These are phyloP conservation scores for Amphibolis antarctica DNA, from an alignment of 106 monocot genomes.

Conservation along the genomic window DNA sequence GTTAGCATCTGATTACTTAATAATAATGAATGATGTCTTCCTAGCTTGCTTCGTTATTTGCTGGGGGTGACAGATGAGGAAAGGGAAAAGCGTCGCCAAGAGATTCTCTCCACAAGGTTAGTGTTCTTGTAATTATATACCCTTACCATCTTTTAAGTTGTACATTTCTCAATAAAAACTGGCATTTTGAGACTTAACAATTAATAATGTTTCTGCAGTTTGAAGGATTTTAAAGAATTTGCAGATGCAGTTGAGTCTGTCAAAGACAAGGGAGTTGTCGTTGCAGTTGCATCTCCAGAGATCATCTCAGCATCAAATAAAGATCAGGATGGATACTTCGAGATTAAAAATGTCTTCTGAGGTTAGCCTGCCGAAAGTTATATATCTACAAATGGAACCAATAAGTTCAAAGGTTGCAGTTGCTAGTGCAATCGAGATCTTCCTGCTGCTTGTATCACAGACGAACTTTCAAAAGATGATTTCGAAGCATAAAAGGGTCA, in stretches of 20 bases:
- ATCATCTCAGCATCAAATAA: slow-evolving; percentile 64
- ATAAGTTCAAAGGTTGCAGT: background rate
- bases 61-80: slow-evolving; percentile 82
- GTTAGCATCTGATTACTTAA: background rate
- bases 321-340: slow-evolving; percentile 47
- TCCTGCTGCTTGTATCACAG: background rate
- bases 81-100: slow-evolving; percentile 76
- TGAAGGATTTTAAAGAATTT: slow-evolving; percentile 95
- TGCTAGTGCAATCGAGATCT: background rate
- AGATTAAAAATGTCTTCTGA: slow-evolving; percentile 83
- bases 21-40: background rate
- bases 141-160: background rate
- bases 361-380: background rate
- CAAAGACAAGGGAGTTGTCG: slow-evolving; percentile 67
- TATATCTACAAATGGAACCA: background rate
- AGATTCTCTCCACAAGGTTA: slow-evolving; percentile 87
- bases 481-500: no score
- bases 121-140: background rate
- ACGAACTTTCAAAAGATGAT: background rate
- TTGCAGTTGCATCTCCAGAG: slow-evolving; percentile 84
- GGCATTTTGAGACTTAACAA: background rate
- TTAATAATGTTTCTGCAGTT: slow-evolving; percentile 15
- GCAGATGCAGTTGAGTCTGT: slow-evolving; percentile 72
- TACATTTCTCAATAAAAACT: background rate
- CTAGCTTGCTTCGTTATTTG: slow-evolving; percentile 66